phyloP scores from a whole-genome alignment of 345 rosid species.

The Iberis pinnata region DNA sequence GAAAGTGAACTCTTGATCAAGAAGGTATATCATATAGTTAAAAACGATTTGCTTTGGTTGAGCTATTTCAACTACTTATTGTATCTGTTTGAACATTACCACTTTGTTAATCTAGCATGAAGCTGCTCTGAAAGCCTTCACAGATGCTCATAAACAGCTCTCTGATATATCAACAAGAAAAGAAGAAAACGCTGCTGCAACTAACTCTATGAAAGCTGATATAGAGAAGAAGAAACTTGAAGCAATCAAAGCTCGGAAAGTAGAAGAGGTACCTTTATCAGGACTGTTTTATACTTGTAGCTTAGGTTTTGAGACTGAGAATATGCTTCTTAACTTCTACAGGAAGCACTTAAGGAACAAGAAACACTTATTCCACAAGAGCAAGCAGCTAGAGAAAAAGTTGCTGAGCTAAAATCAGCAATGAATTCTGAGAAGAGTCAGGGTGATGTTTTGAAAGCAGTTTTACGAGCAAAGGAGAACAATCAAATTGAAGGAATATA shows the following conservation, averaged over 20 bases:
- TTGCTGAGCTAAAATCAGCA: slow-evolving; percentile 70
- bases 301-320: slow-evolving; percentile 18
- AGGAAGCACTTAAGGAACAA: slow-evolving; percentile 82
- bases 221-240: slow-evolving; percentile 55
- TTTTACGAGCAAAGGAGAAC: slow-evolving; percentile 72
- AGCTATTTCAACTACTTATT: slow-evolving; percentile 2
- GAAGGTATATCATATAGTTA: slow-evolving; percentile 46
- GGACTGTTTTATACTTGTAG: slow-evolving; percentile 17
- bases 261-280: slow-evolving; percentile 54
- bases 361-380: slow-evolving; percentile 74
- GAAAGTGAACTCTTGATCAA: slow-evolving; percentile 70
- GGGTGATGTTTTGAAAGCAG: slow-evolving; percentile 84
- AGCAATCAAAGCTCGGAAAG: slow-evolving; percentile 60
- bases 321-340: slow-evolving; percentile 25
- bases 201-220: slow-evolving; percentile 42
- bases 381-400: slow-evolving; percentile 87
- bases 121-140: slow-evolving; percentile 65
- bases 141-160: slow-evolving; percentile 75
- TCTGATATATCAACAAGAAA: slow-evolving; percentile 45
- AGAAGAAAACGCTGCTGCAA: slow-evolving; percentile 38
- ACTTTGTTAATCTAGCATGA: slow-evolving; percentile 55
- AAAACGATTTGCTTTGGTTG: not conserved
- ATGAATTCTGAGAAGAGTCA: slow-evolving; percentile 87
- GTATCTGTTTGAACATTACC: slow-evolving; percentile 6
- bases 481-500: slow-evolving; percentile 79